Evolutionary conservation across 1,139 yeast species (phyloP), one percentile per base, ranked within the genome.

Genomic region (Saccharomyces hybrid): DNA sequence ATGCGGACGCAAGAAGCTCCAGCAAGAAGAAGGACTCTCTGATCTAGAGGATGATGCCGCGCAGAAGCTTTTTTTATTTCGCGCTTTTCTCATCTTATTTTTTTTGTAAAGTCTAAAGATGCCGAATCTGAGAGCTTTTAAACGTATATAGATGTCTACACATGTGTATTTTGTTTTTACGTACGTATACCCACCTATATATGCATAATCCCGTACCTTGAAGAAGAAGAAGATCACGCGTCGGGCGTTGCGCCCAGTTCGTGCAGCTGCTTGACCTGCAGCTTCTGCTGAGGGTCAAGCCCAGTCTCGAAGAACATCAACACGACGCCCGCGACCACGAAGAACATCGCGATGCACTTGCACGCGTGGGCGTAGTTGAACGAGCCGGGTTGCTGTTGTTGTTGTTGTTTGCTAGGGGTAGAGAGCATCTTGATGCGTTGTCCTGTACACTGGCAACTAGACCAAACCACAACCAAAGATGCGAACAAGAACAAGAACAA

Each of bases 1-100:
- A 19, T 16, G 74, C 73, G 54, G 71, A 70, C 44, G 11, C 44
- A 19, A 38, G 44, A 38, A 38, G 44, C 44, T 38, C 44, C 13
- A n/a, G 44, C 2, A 38, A 23, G 66, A 66, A 46, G 74, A 72
- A 57, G 69, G 69, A 55, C 28, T 58, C 62, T 46, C 54, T 61
- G 50, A 60, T 60, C 42, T 60, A 48, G 46, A 28, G 16, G n/a
- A 28, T 6, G 44, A n/a, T 38, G 44, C 44, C 11, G 44, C 11
- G 11, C n/a, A 19, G 11, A 19, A 25, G n/a, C 11, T 19, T 11
- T 16, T 16, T 38, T 19, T 8, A 19, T 16, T 32, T 32, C 19
- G n/a, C 25, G 25, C 13, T 19, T 38, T 11, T 38, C 23, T 19
- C 23, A 19, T 19, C 23, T 19, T 19, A 19, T 19, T 38, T 11